Evolutionary conservation across 106 monocot species (phyloP).

Genomic region (Chionographis japonica): DNA sequence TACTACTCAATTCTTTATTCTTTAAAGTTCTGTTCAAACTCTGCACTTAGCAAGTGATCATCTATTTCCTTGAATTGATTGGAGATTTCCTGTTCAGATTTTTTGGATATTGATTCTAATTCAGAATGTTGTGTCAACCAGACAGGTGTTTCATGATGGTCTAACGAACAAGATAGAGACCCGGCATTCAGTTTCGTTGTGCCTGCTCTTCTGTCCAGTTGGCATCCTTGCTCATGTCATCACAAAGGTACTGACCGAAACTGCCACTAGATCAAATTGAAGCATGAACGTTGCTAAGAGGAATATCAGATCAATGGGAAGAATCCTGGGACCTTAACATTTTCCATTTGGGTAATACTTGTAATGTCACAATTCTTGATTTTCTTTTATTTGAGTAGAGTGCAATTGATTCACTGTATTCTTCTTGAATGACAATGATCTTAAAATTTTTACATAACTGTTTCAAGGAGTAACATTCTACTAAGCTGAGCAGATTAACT

Average conservation of each 20-base stretch:
- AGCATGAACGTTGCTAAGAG: neutral
- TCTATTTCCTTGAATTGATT: neutral
- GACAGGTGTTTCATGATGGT: slow-evolving; percentile 89
- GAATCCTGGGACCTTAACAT: too few species aligned
- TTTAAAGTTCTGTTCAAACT: neutral
- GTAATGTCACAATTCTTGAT: too few species aligned
- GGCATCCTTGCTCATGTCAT: slow-evolving; percentile 65
- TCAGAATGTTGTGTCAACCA: slow-evolving; percentile 16
- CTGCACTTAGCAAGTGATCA: neutral
- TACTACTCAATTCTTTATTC: neutral
- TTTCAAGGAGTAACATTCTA: too few species aligned
- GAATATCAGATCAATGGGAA: neutral
- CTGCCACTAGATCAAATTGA: slow-evolving; percentile 18
- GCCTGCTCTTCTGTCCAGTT: slow-evolving; percentile 89
- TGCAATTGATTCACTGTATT: too few species aligned
- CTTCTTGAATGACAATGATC: too few species aligned
- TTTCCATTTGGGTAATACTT: too few species aligned
- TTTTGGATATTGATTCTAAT: neutral
- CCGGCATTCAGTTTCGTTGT: slow-evolving; percentile 76
- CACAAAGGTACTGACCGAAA: slow-evolving; percentile 55
- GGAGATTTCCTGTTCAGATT: neutral
- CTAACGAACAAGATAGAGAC: slow-evolving; percentile 75
- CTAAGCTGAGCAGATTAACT: too few species aligned
- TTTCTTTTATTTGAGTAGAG: too few species aligned
- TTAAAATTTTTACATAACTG: too few species aligned